Conservation (phyloP, 331 rosid genomes). For the Ulmus americana region DNA sequence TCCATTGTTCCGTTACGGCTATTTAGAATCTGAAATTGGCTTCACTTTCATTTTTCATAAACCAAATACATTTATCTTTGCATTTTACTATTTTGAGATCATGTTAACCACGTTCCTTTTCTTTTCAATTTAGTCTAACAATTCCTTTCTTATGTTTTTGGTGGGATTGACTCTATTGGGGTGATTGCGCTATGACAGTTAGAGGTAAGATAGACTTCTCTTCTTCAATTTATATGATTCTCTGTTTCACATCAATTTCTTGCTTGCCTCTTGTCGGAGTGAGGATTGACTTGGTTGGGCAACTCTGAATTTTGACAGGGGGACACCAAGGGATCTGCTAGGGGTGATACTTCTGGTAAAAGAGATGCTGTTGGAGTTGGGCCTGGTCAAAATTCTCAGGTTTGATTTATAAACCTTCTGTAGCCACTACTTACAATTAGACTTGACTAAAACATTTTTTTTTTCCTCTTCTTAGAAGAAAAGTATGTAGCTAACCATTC, state of each 20-base stretch:
- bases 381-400: constrained; percentile 70
- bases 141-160: constrained; percentile 16
- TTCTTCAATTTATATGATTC: not conserved
- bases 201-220: constrained; percentile 50
- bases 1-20: too few relatives aligned
- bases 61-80: not conserved
- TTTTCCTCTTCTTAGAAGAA: not conserved
- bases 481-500: constrained; percentile 8
- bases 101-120: not conserved
- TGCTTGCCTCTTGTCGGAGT: not conserved
- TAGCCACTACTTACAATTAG: not conserved
- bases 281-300: constrained; percentile 21
- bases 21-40: not conserved
- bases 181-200: constrained; percentile 38
- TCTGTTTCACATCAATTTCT: not conserved
- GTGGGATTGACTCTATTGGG: constrained; percentile 29
- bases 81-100: not conserved
- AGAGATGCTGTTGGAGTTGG: constrained; percentile 48
- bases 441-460: not conserved
- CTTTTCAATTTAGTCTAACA: constrained; percentile 37
- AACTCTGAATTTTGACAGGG: constrained; percentile 51
- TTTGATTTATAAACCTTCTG: constrained; percentile 13
- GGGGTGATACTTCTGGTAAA: constrained; percentile 67
- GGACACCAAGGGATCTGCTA: constrained; percentile 75
- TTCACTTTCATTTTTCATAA: not conserved